Percentiles rank a stretch among this genome's conserved stretches.
phyloP scores from a whole-genome alignment of 225 moss, liverwort and hornwort genomes.

The Anthoceros angustus region DNA sequence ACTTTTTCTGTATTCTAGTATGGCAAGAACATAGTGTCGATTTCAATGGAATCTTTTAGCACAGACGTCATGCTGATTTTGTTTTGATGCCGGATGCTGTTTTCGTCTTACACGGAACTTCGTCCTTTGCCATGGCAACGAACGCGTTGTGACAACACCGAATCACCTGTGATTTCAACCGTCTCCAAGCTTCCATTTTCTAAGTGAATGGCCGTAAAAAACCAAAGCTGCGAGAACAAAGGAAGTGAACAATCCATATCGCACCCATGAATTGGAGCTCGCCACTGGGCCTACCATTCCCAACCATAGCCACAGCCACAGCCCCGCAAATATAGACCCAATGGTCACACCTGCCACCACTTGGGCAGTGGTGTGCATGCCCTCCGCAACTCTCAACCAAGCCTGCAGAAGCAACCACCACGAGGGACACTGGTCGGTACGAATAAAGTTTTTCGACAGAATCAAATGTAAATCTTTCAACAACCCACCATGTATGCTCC shows the following conservation, averaged over 20 bases:
- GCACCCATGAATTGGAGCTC: background rate
- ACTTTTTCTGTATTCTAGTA: no score
- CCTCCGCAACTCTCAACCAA: constrained; percentile 26
- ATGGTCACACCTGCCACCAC: constrained; percentile 18
- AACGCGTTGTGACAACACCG: no score
- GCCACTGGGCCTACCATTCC: constrained; percentile 4
- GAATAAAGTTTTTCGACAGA: background rate
- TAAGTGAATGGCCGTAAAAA: background rate
- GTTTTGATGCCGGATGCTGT: no score
- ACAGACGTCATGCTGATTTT: no score
- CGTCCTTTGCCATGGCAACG: no score
- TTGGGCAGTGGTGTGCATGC: constrained; percentile 24
- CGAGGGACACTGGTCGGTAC: background rate
- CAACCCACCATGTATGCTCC: constrained; percentile 12
- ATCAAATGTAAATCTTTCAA: background rate
- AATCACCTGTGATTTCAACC: background rate
- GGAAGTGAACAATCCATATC: background rate
- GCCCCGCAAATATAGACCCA: constrained; percentile 7
- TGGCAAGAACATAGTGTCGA: no score
- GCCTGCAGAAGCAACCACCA: constrained; percentile 11
- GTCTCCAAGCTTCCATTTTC: background rate
- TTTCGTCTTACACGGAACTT: no score
- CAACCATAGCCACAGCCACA: constrained; percentile 20
- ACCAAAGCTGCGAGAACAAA: background rate
- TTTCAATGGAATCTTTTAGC: no score